Percentiles rank a stretch among this genome's conserved stretches.
These are phyloP conservation scores for Nematocida ironsii DNA, from an alignment of 371 early-diverging fungal genomes.

Conservation along the genomic window DNA sequence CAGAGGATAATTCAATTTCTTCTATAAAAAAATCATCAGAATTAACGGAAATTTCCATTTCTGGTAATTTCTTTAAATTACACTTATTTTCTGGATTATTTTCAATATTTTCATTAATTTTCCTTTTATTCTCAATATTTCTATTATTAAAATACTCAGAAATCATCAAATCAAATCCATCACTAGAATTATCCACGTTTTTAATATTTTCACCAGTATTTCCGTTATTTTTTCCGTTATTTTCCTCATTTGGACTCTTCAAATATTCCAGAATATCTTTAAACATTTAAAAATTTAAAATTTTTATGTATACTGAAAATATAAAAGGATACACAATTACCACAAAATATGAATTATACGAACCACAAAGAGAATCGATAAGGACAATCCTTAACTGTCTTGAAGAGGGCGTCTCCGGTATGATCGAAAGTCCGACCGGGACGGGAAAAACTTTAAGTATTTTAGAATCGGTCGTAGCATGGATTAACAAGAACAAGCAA, in stretches of 20 bases:
- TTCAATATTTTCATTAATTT: too few relatives aligned
- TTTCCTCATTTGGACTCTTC: background rate
- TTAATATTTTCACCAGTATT: background rate
- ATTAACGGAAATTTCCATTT: too few relatives aligned
- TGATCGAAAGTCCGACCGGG: conserved; percentile 74
- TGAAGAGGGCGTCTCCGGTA: conserved; percentile 67
- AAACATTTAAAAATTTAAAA: conserved; percentile 45
- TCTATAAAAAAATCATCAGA: background rate
- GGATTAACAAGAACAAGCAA: conserved; percentile 6
- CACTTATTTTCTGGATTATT: too few relatives aligned
- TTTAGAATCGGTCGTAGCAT: conserved; percentile 72
- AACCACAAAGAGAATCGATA: conserved; percentile 71
- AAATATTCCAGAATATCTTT: conserved; percentile 27
- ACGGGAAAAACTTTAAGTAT: conserved; percentile 74
- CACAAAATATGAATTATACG: conserved; percentile 72
- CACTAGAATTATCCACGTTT: background rate
- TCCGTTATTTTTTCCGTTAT: background rate
- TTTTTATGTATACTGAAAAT: conserved; percentile 54
- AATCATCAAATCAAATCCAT: background rate
- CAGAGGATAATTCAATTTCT: background rate
- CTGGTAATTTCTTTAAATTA: too few relatives aligned
- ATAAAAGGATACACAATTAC: conserved; percentile 28
- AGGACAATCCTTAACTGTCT: conserved; percentile 71
- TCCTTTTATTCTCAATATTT: background rate
- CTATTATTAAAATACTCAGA: background rate